Base-by-base conservation (phyloP, 1,284 basidiomycete species). In the Rhizoctonia solani region DNA sequence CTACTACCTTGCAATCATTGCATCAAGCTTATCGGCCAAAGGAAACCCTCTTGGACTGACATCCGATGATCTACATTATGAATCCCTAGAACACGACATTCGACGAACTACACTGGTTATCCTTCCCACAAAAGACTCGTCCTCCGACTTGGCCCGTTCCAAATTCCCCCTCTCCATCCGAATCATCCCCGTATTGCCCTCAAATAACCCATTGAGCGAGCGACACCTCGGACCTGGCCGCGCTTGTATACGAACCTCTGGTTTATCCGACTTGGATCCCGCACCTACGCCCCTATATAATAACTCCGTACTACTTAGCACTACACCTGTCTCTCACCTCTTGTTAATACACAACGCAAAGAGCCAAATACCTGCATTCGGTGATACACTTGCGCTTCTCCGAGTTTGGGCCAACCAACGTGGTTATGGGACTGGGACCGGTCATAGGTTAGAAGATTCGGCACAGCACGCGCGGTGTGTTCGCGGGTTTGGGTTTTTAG, bases 371-470 rank as follows among this genome's bases (percentile, higher is more conserved):
- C 82, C 88, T 0, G 83, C 87, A 0, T 93, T 92, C 74, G 77
- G 79, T 1, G 90, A 95, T 69, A 93, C 92, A 5, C 78, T 93
- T 19, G 81, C 89, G 0, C 80, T 98, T 9, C 84, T 98, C 65
- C 85, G 93, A 21, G 85, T 96, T 19, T 98, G 95, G 96, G 91
- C 92, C 1, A 88, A 89, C 65, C 91, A 95, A 74, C 84, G 95
- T 21, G 93, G 93, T 0, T 92, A 92, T 71, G 82, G 85, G 1
- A 80, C 80, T 27, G 55, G 83, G 85, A 3, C 53, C 3, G 56
- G 66, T 13, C 19, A 69, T 74, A 29, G 67, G 71, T 72, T 77
- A 41, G 75, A 29, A 9, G 49, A 52, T 5, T 6, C 49, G 23
- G 25, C 11, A n/a, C 49, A 27, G 19, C 23, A 11, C 9, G 44